Evolutionary conservation across 148 eudicot species (phyloP).

Genomic region (Vaccinium vitisidaea): DNA sequence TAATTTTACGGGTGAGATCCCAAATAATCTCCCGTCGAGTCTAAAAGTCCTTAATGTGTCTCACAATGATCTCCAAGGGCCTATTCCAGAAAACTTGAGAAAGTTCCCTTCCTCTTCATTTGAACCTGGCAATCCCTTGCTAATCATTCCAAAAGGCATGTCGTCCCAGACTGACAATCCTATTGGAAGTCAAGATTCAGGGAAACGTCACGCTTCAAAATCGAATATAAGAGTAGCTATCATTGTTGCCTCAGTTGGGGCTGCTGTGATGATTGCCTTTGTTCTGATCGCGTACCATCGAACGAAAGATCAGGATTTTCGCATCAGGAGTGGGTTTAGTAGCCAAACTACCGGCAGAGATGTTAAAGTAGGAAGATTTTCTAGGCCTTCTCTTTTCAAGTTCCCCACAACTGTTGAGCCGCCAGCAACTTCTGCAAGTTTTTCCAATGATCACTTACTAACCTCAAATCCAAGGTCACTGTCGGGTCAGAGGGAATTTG

Average conservation of each 20-base stretch:
- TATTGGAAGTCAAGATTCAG: conserved; percentile 15
- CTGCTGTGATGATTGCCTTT: conserved; percentile 78
- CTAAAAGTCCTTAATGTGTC: conserved; percentile 62
- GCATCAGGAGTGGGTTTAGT: conserved; percentile 47
- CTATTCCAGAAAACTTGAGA: conserved; percentile 60
- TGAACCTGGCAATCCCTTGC: conserved; percentile 69
- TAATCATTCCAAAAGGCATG: conserved; percentile 28
- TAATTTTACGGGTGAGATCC: conserved; percentile 61
- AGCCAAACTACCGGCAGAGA: conserved; percentile 51
- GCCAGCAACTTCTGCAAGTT: conserved; percentile 54
- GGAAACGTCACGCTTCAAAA: conserved; percentile 36
- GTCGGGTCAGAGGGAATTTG: conserved; percentile 64
- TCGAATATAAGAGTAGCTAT: conserved; percentile 64
- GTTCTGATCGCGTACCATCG: conserved; percentile 75
- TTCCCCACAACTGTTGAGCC: conserved; percentile 55
- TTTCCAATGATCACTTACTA: conserved; percentile 78
- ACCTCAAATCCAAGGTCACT: conserved; percentile 70
- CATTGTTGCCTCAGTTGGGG: conserved; percentile 71
- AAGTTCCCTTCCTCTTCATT: conserved; percentile 60
- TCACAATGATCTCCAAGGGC: conserved; percentile 62
- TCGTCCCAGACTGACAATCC: conserved; percentile 26
- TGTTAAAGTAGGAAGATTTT: conserved; percentile 53
- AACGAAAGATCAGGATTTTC: conserved; percentile 55
- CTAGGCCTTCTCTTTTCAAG: conserved; percentile 62
- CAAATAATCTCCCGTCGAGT: conserved; percentile 60